phyloP scores from a whole-genome alignment of 805 yeast species.

The Ascoidea asiatica region DNA sequence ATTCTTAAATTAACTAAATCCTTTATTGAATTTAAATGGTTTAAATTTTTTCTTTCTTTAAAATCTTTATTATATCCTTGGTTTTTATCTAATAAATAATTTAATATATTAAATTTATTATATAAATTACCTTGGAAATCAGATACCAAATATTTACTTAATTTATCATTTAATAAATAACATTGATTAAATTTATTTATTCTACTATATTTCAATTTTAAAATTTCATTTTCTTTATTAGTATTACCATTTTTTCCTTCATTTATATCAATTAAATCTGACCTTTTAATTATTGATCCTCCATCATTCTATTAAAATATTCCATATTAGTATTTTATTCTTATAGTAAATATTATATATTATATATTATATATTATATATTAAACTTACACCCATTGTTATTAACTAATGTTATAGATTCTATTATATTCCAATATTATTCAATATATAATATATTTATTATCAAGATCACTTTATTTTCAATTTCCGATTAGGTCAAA shows the following conservation, averaged over 20 bases:
- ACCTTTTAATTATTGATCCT: slow-evolving; percentile 8
- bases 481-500: too few species aligned
- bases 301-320: slow-evolving; percentile 8
- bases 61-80: slow-evolving; percentile 14
- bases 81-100: slow-evolving; percentile 31
- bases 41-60: slow-evolving; percentile 9
- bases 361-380: background rate
- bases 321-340: slow-evolving; percentile 1
- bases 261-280: slow-evolving; percentile 9
- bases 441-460: background rate
- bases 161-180: slow-evolving; percentile 24
- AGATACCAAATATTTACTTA: slow-evolving; percentile 43
- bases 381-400: background rate
- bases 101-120: slow-evolving; percentile 50
- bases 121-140: slow-evolving; percentile 57
- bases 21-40: slow-evolving; percentile 24
- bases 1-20: slow-evolving; percentile 33
- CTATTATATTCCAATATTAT: background rate
- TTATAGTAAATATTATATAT: background rate
- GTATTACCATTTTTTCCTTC: slow-evolving; percentile 1
- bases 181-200: slow-evolving; percentile 21
- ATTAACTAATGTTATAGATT: background rate
- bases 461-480: background rate
- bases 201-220: slow-evolving; percentile 1
- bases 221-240: slow-evolving; percentile 4